Evolutionary conservation across 306 rosid species (phyloP).

Genomic region (Delonix regia): DNA sequence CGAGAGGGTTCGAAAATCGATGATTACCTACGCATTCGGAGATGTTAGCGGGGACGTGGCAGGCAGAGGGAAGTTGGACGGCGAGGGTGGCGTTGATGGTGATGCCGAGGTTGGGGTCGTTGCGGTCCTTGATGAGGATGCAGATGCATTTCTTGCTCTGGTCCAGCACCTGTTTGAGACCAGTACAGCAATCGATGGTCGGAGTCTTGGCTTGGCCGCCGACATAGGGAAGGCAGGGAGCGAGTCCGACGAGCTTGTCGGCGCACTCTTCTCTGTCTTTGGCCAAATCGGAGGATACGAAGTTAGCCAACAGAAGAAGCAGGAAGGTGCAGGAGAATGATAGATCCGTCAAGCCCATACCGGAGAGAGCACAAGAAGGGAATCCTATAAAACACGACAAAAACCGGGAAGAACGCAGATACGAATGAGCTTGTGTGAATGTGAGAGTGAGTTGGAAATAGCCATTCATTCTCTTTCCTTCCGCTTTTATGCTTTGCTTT

Average conservation of each 20-base stretch:
- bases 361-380: slow-evolving; percentile 34
- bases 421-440: not conserved
- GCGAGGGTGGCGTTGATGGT: slow-evolving; percentile 75
- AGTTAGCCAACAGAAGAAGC: slow-evolving; percentile 27
- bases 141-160: slow-evolving; percentile 78
- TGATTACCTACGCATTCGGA: slow-evolving; percentile 65
- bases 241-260: slow-evolving; percentile 61
- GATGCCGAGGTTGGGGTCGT: slow-evolving; percentile 85
- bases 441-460: not conserved
- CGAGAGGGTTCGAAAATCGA: no score
- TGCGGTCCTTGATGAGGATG: slow-evolving; percentile 68
- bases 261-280: slow-evolving; percentile 73
- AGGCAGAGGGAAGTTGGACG: slow-evolving; percentile 60
- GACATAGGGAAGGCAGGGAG: slow-evolving; percentile 72
- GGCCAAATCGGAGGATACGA: slow-evolving; percentile 46
- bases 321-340: slow-evolving; percentile 13
- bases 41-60: slow-evolving; percentile 65
- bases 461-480: not conserved
- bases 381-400: not conserved
- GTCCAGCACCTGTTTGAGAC: slow-evolving; percentile 58
- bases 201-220: slow-evolving; percentile 68
- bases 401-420: no score
- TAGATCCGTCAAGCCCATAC: not conserved
- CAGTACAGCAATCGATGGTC: slow-evolving; percentile 76
- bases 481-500: not conserved